Base-by-base conservation (phyloP, 106 monocot species). In the Posidonia australis region DNA sequence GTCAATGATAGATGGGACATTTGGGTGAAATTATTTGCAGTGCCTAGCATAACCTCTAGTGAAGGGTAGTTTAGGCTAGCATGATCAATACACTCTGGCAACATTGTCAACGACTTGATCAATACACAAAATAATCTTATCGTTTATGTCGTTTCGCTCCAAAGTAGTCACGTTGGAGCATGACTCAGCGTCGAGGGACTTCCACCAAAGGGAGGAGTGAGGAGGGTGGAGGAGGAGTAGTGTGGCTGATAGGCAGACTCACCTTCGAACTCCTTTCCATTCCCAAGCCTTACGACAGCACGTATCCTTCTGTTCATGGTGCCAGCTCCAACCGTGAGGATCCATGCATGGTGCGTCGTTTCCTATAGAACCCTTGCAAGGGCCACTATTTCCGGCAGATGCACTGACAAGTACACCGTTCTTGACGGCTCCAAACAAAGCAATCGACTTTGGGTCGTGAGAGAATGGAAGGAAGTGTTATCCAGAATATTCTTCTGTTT, bases 331-430 rank as follows among this genome's bases (percentile, higher is more conserved):
- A 65, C 64, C 0, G 64, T 51, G 32, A 17, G 5, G 26, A 82
- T 74, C 82, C n/a, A n/a, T n/a, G n/a, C 82, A 82, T 2, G 82
- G 82, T 3, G 78, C 67, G 13, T 62, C 58, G 71, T 82, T 82
- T 5, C 74, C 71, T 12, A 82, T 27, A 0, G 78, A 67, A 10
- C 67, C 46, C 14, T 5, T 21, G 2, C 18, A 55, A 2, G 82
- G 82, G 12, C 82, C 82, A 23, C 70, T 63, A 45, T 82, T 83
- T 0, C 83, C 83, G 1, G 78, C 83, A 13, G 83, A 83, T 71
- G 72, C 75, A 10, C 75, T 42, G 31, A 79, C 78, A 25, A 83
- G 72, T 54, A 83, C 66, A 3, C 83, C 83, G 21, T 68, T 62
- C 67, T 76, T 64, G 13, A 65, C 46, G 0, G 83, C 83, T 10